phyloP scores from a whole-genome alignment of 495 filamentous ascomycete species.

The Pseudoneurospora amorphoporcata region DNA sequence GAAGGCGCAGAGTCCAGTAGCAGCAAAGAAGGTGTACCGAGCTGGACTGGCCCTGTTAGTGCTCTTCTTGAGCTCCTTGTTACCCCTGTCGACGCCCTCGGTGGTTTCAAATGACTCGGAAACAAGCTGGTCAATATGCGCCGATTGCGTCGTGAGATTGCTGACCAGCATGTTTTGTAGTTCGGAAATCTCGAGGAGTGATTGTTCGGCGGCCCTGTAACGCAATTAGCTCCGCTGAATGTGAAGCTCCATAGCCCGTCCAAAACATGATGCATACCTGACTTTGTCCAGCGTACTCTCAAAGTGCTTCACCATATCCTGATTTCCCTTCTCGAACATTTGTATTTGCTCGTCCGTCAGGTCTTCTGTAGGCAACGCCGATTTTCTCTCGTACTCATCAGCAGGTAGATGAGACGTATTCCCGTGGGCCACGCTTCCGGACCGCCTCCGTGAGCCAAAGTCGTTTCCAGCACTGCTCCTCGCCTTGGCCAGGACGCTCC shows the following conservation, averaged over 20 bases:
- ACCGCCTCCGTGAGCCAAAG: not conserved
- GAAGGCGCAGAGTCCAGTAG: constrained; percentile 66
- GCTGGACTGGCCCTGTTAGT: constrained; percentile 73
- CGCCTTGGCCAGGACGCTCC: constrained; percentile 70
- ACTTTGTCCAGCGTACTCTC: constrained; percentile 88
- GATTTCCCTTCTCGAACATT: constrained; percentile 89
- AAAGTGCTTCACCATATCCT: constrained; percentile 83
- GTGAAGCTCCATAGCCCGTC: not conserved
- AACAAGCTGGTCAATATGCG: constrained; percentile 80
- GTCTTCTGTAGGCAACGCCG: constrained; percentile 39
- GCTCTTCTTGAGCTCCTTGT: constrained; percentile 82
- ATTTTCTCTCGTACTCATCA: constrained; percentile 29
- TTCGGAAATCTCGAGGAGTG: constrained; percentile 83
- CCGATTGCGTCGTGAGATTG: constrained; percentile 76
- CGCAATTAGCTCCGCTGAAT: not conserved
- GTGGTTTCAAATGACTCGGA: constrained; percentile 68
- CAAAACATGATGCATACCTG: constrained; percentile 43
- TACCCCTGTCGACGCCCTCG: constrained; percentile 81
- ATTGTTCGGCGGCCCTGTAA: constrained; percentile 74
- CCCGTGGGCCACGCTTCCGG: constrained; percentile 1
- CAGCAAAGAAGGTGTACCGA: constrained; percentile 79
- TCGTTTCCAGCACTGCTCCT: constrained; percentile 12
- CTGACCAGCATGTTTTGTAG: constrained; percentile 79
- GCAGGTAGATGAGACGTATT: constrained; percentile 14
- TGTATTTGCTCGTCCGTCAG: constrained; percentile 77